A percentile compares a stretch with the other conserved stretches of the same genome.
These are phyloP conservation scores for Mychonastes homosphaera DNA, from an alignment of 139 green algal genomes.

Conservation along the genomic window DNA sequence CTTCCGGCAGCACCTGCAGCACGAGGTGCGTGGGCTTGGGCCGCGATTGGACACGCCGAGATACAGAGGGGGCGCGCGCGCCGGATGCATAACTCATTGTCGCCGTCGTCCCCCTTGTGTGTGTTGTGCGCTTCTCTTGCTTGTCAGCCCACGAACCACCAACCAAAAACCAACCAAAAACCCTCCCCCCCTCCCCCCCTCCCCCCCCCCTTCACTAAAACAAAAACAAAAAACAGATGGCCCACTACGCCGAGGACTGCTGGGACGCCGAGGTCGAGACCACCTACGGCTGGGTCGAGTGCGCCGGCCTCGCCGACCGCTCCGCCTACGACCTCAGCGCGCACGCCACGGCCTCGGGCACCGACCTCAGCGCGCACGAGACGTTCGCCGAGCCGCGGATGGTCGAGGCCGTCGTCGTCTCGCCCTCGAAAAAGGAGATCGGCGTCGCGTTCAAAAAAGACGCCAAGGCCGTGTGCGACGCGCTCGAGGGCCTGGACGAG, in stretches of 20 bases:
- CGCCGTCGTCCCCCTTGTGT: not conserved
- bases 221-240: too few species aligned
- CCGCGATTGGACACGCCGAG: not conserved
- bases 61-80: not conserved
- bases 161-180: too few species aligned
- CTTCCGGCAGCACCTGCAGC: constrained; percentile 94
- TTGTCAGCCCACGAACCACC: too few species aligned
- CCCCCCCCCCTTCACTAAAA: too few species aligned
- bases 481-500: constrained; percentile 47
- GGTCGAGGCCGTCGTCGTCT: constrained; percentile 45
- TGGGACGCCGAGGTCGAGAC: constrained; percentile 96
- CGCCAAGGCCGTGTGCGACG: constrained; percentile 56
- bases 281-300: constrained; percentile 97
- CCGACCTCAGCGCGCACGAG: constrained; percentile 73
- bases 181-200: too few species aligned
- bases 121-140: constrained; percentile 4
- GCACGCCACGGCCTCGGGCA: constrained; percentile 48
- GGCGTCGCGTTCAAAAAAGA: constrained; percentile 84
- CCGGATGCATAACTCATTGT: too few species aligned
- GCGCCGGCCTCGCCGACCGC: constrained; percentile 90
- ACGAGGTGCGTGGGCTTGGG: constrained; percentile 70
- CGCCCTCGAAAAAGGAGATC: constrained; percentile 76
- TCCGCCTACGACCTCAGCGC: constrained; percentile 85
- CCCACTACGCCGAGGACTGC: constrained; percentile 73
- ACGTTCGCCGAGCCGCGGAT: constrained; percentile 67